Base-by-base conservation (phyloP, 345 rosid species). In the Erucastrum elatum region DNA sequence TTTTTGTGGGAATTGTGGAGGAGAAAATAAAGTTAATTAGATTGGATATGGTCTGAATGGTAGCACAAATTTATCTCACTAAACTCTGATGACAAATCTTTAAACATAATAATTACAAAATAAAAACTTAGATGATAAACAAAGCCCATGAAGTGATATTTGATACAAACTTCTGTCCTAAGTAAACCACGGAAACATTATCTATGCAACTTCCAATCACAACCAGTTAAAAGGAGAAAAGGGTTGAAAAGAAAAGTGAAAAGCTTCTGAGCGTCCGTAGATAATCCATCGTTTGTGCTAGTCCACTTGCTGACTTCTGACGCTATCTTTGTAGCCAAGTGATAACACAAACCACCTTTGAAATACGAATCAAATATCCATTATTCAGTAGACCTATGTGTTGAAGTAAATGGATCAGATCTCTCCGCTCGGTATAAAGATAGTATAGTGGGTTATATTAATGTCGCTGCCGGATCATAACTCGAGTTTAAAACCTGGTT, bases 341-440 rank as follows among this genome's bases (percentile, higher is more conserved):
- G 53, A 33, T 25, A 37, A 39, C 17, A 44, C 44, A 72, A n/a
- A n/a, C 59, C 39, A 72, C 26, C 68, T 60, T 35, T 10, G 31
- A 60, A 15, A 37, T 15, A 71, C 66, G 26, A 71, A 7, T 71
- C 58, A 60, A 9, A 71, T 37, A 15, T 63, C 39, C 39, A 62
- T 63, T 63, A 15, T n/a, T 63, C 66, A 31, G 25, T 33, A 12
- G 35, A 35, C n/a, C 25, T 58, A 12, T 25, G 16, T 25, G 17
- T 25, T 33, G 13, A 7, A 17, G 17, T 58, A 71, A 12, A 37
- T 13, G 66, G 37, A 59, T 13, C 53, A 59, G 49, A 21, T 21
- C 21, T 21, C 21, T 21, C 21, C 1, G 21, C 21, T 21, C 1
- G 5, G n/a, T 17, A 31, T n/a, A 8, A 63, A 6, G 13, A n/a